Conservation (phyloP, 306 rosid genomes). For the Sindora glabra region DNA sequence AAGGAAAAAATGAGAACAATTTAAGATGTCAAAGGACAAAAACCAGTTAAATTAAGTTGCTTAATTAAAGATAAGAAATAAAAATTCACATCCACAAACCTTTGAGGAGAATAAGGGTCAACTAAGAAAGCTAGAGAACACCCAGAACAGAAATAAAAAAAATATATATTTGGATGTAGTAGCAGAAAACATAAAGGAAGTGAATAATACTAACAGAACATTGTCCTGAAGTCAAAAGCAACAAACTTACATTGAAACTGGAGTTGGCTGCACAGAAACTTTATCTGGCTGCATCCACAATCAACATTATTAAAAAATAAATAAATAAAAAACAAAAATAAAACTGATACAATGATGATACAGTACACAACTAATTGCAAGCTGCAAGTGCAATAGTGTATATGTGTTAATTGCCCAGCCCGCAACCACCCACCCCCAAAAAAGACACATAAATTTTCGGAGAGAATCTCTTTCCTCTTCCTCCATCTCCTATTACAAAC, state of each 20-base stretch:
- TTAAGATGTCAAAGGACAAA: too few species aligned
- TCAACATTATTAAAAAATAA: constrained; percentile 12
- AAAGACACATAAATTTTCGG: background rate
- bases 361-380: background rate
- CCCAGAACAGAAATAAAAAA: background rate
- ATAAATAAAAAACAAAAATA: background rate
- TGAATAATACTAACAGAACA: background rate
- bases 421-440: background rate
- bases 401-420: background rate
- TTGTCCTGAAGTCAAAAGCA: constrained; percentile 17
- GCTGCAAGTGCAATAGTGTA: background rate
- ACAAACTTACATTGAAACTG: constrained; percentile 76
- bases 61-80: constrained; percentile 2
- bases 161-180: background rate
- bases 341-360: background rate
- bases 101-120: background rate
- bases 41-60: background rate
- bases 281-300: constrained; percentile 61
- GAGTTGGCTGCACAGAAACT: constrained; percentile 66
- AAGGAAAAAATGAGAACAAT: too few species aligned
- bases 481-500: background rate
- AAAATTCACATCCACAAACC: background rate
- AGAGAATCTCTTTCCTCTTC: background rate
- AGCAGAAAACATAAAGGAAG: background rate
- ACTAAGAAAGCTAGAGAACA: background rate